Evolutionary conservation across 1,284 basidiomycete species (phyloP).

Genomic region (Ustilago tritici): DNA sequence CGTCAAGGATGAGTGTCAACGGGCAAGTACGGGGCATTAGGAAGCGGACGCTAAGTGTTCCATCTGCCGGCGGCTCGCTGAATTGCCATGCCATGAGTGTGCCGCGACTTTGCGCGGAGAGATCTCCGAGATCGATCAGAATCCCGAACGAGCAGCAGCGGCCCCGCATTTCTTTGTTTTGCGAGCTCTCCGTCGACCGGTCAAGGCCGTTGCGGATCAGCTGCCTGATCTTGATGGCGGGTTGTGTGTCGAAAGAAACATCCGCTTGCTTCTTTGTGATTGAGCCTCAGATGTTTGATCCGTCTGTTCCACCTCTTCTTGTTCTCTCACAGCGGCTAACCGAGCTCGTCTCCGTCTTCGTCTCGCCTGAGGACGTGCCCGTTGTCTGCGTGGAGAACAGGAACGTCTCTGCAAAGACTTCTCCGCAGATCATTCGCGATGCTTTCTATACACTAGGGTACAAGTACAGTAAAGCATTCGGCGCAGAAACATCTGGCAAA

Average conservation of each 20-base stretch:
- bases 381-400: neutral
- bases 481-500: conserved; percentile 6
- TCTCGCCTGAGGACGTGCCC: conserved; percentile 14
- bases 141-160: neutral
- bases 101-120: neutral
- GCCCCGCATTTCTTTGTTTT: conserved; percentile 1
- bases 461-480: neutral
- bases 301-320: conserved; percentile 5
- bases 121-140: neutral
- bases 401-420: neutral
- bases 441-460: neutral
- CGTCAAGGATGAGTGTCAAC: neutral
- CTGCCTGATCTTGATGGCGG: neutral
- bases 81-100: too few relatives aligned
- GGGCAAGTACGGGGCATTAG: neutral
- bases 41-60: neutral
- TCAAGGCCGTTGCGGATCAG: conserved; percentile 1
- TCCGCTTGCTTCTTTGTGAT: neutral
- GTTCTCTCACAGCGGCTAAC: conserved; percentile 13
- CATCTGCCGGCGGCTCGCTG: neutral
- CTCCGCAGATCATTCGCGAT: neutral
- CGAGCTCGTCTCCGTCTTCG: conserved; percentile 27
- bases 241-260: neutral
- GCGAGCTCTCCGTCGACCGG: conserved; percentile 12
- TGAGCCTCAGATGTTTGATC: conserved; percentile 2